Percentiles rank a stretch among this genome's conserved stretches.
These are phyloP conservation scores for Nakazawaea wickerhamii DNA, from an alignment of 805 yeast genomes.

Conservation along the genomic window DNA sequence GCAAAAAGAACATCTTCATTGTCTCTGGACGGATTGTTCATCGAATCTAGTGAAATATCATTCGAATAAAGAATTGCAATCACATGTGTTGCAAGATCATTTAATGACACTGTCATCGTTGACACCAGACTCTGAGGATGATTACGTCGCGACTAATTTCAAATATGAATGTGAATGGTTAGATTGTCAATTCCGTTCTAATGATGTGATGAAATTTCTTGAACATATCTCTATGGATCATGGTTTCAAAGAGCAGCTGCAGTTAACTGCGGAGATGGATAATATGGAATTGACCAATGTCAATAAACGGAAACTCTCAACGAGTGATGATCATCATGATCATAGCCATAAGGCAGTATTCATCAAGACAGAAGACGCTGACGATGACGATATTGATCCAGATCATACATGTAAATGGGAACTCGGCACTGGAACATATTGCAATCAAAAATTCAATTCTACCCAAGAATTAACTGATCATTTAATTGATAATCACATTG, in stretches of 20 bases:
- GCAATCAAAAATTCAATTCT: constrained; percentile 44
- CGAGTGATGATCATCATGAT: constrained; percentile 3
- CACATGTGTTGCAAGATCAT: constrained; percentile 9
- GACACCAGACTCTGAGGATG: neutral
- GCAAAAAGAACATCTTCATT: constrained; percentile 11
- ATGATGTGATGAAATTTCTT: constrained; percentile 47
- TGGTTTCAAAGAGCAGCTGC: constrained; percentile 27
- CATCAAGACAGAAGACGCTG: neutral
- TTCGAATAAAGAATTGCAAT: constrained; percentile 6
- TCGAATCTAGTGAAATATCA: neutral
- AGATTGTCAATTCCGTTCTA: constrained; percentile 56
- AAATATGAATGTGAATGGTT: constrained; percentile 65
- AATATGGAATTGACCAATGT: too few species aligned
- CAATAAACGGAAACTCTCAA: too few species aligned
- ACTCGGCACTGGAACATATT: constrained; percentile 28
- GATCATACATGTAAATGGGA: constrained; percentile 36
- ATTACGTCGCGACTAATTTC: neutral
- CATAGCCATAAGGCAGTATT: neutral
- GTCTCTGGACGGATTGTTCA: constrained; percentile 11
- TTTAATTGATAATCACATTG: constrained; percentile 61
- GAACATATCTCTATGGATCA: constrained; percentile 53
- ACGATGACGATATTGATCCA: constrained; percentile 8
- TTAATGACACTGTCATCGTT: neutral
- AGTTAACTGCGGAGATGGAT: constrained; percentile 21
- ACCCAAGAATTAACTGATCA: constrained; percentile 70